Evolutionary conservation across 352 stramenopile species (phyloP), one percentile per base, ranked within the genome.

Genomic region (Globisporangium mamillatum): DNA sequence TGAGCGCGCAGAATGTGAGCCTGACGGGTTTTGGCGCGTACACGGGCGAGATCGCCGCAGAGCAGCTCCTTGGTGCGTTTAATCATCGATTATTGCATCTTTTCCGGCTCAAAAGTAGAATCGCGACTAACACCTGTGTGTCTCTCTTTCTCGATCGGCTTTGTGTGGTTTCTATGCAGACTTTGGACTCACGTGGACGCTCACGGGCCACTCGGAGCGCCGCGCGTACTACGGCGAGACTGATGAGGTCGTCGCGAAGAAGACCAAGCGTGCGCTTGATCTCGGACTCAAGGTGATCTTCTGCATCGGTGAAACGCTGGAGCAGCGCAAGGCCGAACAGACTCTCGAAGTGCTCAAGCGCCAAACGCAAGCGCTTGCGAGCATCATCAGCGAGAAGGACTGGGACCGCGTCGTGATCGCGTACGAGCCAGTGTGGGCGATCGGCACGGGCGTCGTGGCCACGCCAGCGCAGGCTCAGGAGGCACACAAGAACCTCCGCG

Each of bases 381-480:
- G 86, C 64, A 84, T 93, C 24, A 91, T 99, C 66, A 80, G 71
- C 59, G 91, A 96, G 60, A 75, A 94, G 54, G 80, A 90, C 41
- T 93, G 84, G 85, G 71, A 77, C 44, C 79, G 79, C 61, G 76
- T 99, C 60, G 97, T 98, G 55, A 94, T 99, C 74, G 97, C 96
- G 22, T 98, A 99, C 75, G 94, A 98, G 77, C 97, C 97, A 18
- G 97, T 99, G 68, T 99, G 97, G 97, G 97, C 97, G 36, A 99
- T 99, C 76, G 97, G 96, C 74, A 99, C 97, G 61, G 97, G 97
- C 12, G 86, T 98, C 44, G 97, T 97, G n/a, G 97, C 96, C 55
- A 98, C 94, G 34, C 93, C 96, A 4, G 94, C 96, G 70, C 97
- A 98, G 79, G 97, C 97, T 2, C 96, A 99, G 81, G 88, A 91